Conservation (phyloP, 306 rosid species). For the cucumber (Cucumis sativus) region DNA sequence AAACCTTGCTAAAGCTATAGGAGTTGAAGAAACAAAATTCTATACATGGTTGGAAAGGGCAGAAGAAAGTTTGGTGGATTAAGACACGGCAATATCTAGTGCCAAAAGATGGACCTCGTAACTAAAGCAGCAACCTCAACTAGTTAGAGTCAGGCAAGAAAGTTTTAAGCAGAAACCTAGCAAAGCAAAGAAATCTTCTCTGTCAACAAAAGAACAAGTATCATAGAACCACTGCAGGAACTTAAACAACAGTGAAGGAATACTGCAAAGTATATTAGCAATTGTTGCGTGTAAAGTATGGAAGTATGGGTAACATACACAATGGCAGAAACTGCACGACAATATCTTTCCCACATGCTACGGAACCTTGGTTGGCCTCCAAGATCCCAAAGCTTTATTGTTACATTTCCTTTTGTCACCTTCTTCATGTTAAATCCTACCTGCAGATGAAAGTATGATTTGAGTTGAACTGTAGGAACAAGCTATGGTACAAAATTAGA, state of each 20-base stretch:
- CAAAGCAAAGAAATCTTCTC: not conserved
- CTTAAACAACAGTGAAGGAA: not conserved
- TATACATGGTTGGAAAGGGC: not conserved
- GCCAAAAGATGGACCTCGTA: not conserved
- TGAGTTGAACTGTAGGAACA: not conserved
- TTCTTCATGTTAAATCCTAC: constrained; percentile 71
- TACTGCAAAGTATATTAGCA: not conserved
- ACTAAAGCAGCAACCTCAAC: not conserved
- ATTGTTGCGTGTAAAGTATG: not conserved
- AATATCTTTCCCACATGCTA: constrained; percentile 76
- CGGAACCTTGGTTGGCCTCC: constrained; percentile 71
- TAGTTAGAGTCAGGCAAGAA: not conserved
- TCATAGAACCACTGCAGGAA: not conserved
- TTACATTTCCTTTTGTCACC: constrained; percentile 59
- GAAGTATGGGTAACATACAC: constrained; percentile 26
- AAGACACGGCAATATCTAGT: not conserved
- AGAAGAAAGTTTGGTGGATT: not conserved
- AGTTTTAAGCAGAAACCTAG: not conserved
- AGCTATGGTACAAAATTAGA: not conserved
- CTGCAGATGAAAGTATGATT: constrained; percentile 17
- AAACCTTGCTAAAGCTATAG: not conserved
- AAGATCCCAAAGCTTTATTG: constrained; percentile 61
- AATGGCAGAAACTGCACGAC: constrained; percentile 53
- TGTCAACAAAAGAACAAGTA: not conserved
- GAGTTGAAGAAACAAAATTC: not conserved